These are phyloP conservation scores for Stagonosporopsis vannaccii DNA, from an alignment of 2,329 filamentous ascomycete species.

Conservation along the genomic window DNA sequence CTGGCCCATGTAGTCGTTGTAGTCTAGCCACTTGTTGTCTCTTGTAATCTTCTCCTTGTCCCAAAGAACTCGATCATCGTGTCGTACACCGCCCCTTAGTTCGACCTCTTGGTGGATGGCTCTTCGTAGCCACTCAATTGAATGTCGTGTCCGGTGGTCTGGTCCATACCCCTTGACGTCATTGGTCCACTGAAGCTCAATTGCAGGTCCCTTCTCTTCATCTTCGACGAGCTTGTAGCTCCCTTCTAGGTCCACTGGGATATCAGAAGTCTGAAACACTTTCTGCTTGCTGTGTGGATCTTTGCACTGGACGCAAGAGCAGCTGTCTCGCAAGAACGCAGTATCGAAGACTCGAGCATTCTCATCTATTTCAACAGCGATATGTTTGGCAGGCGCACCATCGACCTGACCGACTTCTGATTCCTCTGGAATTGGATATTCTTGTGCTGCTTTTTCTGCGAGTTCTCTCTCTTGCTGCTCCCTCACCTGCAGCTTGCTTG, in stretches of 20 bases:
- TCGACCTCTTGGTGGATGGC: constrained; percentile 43
- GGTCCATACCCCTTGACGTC: constrained; percentile 58
- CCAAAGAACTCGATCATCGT: constrained; percentile 56
- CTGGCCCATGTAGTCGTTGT: constrained; percentile 72
- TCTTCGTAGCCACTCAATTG: constrained; percentile 42
- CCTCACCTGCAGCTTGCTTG: constrained; percentile 30
- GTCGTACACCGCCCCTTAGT: constrained; percentile 43
- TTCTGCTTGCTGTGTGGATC: constrained; percentile 69
- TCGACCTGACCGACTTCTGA: constrained; percentile 28
- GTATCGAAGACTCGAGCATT: constrained; percentile 41
- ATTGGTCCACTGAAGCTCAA: constrained; percentile 69
- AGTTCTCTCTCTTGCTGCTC: constrained; percentile 27
- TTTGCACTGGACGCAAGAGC: constrained; percentile 64
- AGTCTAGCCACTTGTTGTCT: constrained; percentile 68
- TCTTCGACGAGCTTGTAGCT: constrained; percentile 45
- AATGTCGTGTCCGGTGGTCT: constrained; percentile 53
- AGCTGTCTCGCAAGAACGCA: constrained; percentile 63
- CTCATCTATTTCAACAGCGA: constrained; percentile 45
- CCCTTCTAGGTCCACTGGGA: constrained; percentile 56
- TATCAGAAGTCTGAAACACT: constrained; percentile 69
- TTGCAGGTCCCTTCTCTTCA: constrained; percentile 50
- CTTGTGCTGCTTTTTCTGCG: constrained; percentile 18
- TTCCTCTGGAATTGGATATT: constrained; percentile 10
- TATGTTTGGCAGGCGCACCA: constrained; percentile 35
- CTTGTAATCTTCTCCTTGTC: constrained; percentile 54